Evolutionary conservation across 2,329 filamentous ascomycete species (phyloP), one percentile per base, ranked within the genome.

Genomic region (Monilinia aucupariae): DNA sequence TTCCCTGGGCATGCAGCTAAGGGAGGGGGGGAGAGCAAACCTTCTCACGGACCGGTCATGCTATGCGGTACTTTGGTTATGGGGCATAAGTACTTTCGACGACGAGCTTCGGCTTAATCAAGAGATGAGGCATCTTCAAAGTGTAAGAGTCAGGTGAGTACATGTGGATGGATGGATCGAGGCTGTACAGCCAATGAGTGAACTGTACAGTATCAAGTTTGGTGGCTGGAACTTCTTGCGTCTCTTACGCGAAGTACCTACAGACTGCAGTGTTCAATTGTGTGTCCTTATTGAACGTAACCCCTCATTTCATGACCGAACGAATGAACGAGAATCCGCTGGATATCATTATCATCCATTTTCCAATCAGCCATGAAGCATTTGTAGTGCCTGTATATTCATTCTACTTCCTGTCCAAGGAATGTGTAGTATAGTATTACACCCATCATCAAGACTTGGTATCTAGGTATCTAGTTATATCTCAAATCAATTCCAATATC

Each of bases 21-120:
- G n/a, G n/a, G n/a, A 61, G 39, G 41, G 53, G 53, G 41, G 39
- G 47, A 61, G 50, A 39, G 32, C 48, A 9, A 61, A 55, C 49
- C 32, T 37, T 61, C 20, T 61, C 47, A n/a, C n/a, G n/a, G n/a
- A n/a, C 49, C 59, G 27, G 59, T n/a, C 48, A 61, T 37, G 1
- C 34, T 43, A n/a, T n/a, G n/a, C n/a, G n/a, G 37, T n/a, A 30
- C 41, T 43, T 6, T n/a, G 7, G 4, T 7, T n/a, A 43, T 20
- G 17, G 25, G 9, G 47, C 15, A 30, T 50, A 32, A 32, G 30
- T 22, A 4, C 43, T n/a, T n/a, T 56, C 41, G 41, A 34, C 30
- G 10, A n/a, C 20, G n/a, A 37, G n/a, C 10, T 17, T 47, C 25
- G 1, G 52, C 20, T 8, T 32, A 15, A 43, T 45, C 10, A 32